phyloP scores from a whole-genome alignment of 768 basidiomycete species.

The Filobasidium wieringae region DNA sequence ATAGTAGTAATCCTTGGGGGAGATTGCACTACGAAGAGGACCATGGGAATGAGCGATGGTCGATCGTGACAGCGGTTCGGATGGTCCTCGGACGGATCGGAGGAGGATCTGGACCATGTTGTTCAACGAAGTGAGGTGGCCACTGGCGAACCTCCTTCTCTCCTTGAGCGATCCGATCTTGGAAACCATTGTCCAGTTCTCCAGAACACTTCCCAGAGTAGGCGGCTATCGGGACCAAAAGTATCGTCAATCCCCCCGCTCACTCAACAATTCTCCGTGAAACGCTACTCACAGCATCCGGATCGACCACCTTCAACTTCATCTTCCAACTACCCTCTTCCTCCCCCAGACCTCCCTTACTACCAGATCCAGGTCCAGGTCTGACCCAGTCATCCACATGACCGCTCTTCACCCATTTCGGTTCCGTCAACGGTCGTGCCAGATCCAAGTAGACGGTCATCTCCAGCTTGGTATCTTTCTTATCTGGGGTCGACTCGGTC shows the following conservation, averaged over 20 bases:
- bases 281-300: slow-evolving; percentile 66
- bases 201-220: slow-evolving; percentile 79
- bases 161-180: slow-evolving; percentile 61
- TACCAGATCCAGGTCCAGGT: slow-evolving; percentile 46
- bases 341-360: slow-evolving; percentile 13
- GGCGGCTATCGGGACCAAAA: slow-evolving; percentile 52
- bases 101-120: slow-evolving; percentile 87
- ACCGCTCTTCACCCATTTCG: slow-evolving; percentile 92
- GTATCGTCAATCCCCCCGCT: neutral
- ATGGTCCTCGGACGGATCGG: slow-evolving; percentile 76
- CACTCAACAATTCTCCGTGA: neutral
- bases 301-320: slow-evolving; percentile 82
- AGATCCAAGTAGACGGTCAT: slow-evolving; percentile 72
- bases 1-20: slow-evolving; percentile 65
- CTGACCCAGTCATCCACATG: slow-evolving; percentile 76
- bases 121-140: slow-evolving; percentile 71
- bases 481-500: slow-evolving; percentile 17
- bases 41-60: slow-evolving; percentile 43
- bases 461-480: neutral
- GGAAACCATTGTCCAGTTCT: slow-evolving; percentile 78
- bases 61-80: slow-evolving; percentile 50
- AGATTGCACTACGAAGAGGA: slow-evolving; percentile 40
- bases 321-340: slow-evolving; percentile 58
- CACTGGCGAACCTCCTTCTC: slow-evolving; percentile 76
- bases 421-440: slow-evolving; percentile 77